phyloP scores from a whole-genome alignment of 2,329 filamentous ascomycete species.

The Aulographum hederae region DNA sequence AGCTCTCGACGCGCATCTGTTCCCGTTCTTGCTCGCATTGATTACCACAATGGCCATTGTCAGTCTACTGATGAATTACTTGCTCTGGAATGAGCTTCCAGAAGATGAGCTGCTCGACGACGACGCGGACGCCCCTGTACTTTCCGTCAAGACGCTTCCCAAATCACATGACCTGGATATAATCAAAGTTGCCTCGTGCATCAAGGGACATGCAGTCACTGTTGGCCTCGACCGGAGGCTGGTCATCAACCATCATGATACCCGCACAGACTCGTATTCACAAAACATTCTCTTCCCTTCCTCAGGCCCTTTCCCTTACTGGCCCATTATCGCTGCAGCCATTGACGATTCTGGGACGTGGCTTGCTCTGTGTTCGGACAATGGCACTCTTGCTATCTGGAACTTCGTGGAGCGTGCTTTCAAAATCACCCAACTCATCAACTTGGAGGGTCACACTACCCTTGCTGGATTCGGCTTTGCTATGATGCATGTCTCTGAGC shows the following conservation, averaged over 20 bases:
- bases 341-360: conserved; percentile 46
- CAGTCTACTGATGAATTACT: conserved; percentile 53
- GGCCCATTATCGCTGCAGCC: conserved; percentile 38
- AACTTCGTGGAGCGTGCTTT: conserved; percentile 38
- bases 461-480: conserved; percentile 48
- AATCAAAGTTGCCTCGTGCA: conserved; percentile 39
- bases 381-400: conserved; percentile 43
- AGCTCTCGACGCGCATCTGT: conserved; percentile 45
- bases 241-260: conserved; percentile 35
- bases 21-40: conserved; percentile 44
- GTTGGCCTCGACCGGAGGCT: conserved; percentile 53
- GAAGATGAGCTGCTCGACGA: conserved; percentile 19
- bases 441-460: conserved; percentile 34
- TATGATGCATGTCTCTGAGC: conserved; percentile 14
- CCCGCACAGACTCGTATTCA: conserved; percentile 12
- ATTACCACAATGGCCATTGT: conserved; percentile 46
- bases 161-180: conserved; percentile 53
- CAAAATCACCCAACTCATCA: conserved; percentile 30
- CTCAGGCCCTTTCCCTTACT: conserved; percentile 16
- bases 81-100: conserved; percentile 46
- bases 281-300: conserved; percentile 14
- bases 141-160: conserved; percentile 42
- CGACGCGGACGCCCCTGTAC: conserved; percentile 27
- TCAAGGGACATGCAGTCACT: conserved; percentile 44
- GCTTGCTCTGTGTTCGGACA: conserved; percentile 46